Evolutionary conservation across 176 grass and related monocot genomes (phyloP).

Genomic region (Alopecurus myosuroides): DNA sequence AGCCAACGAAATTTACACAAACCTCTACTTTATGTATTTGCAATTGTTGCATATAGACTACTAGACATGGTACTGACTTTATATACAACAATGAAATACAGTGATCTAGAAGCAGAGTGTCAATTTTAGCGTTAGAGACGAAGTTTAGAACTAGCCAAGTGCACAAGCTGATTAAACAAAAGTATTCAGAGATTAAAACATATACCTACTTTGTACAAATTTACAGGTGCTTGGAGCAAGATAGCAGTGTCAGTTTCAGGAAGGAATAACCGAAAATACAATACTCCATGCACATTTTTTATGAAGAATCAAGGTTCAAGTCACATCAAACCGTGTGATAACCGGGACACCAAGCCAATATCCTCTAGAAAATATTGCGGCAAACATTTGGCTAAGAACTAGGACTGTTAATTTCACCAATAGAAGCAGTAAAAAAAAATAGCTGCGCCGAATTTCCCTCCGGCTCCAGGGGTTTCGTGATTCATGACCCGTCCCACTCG

Average conservation of each 20-base stretch:
- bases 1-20: not conserved
- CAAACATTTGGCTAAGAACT: not conserved
- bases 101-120: not conserved
- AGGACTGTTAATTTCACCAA: not conserved
- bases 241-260: not conserved
- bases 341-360: not conserved
- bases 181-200: not conserved
- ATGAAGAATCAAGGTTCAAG: not conserved
- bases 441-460: not conserved
- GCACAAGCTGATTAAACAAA: not conserved
- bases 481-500: not conserved
- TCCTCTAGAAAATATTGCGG: not conserved
- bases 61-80: not conserved
- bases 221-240: not conserved
- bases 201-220: not conserved
- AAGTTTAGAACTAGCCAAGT: not conserved
- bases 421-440: not conserved
- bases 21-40: not conserved
- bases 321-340: not conserved
- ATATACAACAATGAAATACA: not conserved
- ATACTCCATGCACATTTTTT: not conserved
- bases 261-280: not conserved
- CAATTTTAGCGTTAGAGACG: not conserved
- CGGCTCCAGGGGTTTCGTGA: not conserved
- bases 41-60: not conserved